Base-by-base conservation (phyloP, 2,329 filamentous ascomycete genomes). In the Amphichorda felina region DNA sequence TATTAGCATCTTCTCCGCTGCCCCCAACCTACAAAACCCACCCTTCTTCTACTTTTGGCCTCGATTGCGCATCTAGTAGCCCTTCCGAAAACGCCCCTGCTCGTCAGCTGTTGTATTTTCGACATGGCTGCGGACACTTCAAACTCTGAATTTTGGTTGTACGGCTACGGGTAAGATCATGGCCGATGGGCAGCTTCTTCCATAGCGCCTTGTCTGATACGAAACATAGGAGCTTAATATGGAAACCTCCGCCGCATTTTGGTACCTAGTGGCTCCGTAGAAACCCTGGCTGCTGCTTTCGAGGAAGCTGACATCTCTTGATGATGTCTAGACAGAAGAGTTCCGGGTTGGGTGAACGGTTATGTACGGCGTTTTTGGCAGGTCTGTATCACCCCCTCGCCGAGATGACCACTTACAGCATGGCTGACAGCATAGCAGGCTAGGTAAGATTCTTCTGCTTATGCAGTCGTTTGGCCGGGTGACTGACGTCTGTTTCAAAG, bases 301-400 rank as follows among this genome's bases (percentile, higher is more conserved):
- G 5, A n/a, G 14, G 15, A 4, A 19, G 22, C 17, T 34, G 26
- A 38, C 33, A 24, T 35, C 21, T n/a, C 31, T 31, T 32, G 27
- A 21, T 26, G 38, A 24, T 31, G 15, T 26, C 17, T 46, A 95
- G 89, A 96, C 54, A 72, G 76, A 47, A 73, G 87, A 38, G 66
- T 96, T 19, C 84, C 87, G 2, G 91, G 89, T 33, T 95, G 86
- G 66, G 87, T 96, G 16, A 82, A 79, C 46, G 87, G 88, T 46
- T 98, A 95, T 56, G 88, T 98, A 28, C 79, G 91, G 39, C 75
- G 91, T 26, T 96, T 98, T 60, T 98, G 91, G 91, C 91, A 98
- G 78, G 89, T 93, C 69, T 49, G 81, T 57, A 16, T 41, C 16
- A 15, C 38, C 40, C 16, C 35, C 30, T n/a, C n/a, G n/a, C 18